Evolutionary conservation across 306 rosid species (phyloP), one percentile per base, ranked within the genome.

Genomic region (Erythrophleum fordii): DNA sequence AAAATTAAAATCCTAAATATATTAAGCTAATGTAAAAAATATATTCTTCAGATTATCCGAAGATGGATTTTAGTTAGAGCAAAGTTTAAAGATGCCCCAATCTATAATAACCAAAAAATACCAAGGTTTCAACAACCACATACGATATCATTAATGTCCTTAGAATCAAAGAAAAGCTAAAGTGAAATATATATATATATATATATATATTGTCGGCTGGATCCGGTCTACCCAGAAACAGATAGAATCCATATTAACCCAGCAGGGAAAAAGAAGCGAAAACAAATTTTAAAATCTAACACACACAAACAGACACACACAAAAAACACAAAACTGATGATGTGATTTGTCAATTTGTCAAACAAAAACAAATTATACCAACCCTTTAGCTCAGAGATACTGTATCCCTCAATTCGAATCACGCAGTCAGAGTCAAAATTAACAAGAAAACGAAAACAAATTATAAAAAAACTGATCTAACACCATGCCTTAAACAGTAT

Each of bases 401-500:
- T 3, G 16, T 10, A 58, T 26, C 39, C 20, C 8, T 26, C 37
- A 26, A 26, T 12, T 26, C 37, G 34, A 31, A 31, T 31, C 2
- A 1, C 34, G 4, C 34, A 31, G 1, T 31, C 34, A 4, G 34
- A 31, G 34, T 31, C 34, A 31, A 31, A 31, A 31, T 31, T 31
- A 31, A 31, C 34, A 1, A 31, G 4, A 31, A 31, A 31, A 31
- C 1, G 34, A 26, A 59, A 59, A 61, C 22, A 75, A 62, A 11
- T 2, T 0, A 20, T 48, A 11, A 59, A 12, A 3, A 20, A 53
- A 55, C 48, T 55, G 12, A 69, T 44, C 10, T 6, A 73, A 8
- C 25, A 35, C 22, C 41, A 28, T 46, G 86, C 98, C 97, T 92
- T 92, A 76, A 94, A 94, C 83, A 94, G 72, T 12, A 94, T 85